Conservation (phyloP, 148 eudicot genomes). For the Oxyria digyna region DNA sequence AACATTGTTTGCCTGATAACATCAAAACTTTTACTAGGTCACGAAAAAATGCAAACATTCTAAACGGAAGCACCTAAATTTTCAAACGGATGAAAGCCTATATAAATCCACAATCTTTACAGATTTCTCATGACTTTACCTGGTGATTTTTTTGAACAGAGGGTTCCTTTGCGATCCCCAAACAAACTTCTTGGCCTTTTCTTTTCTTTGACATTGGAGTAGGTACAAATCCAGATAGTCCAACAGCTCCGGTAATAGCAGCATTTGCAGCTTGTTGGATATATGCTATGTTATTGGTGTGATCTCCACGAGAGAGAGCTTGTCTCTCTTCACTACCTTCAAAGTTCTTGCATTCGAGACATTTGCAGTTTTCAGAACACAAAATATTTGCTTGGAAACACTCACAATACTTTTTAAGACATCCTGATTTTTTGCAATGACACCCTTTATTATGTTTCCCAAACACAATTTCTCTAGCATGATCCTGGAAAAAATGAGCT, state of each 20-base stretch:
- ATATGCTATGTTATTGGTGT: conserved; percentile 57
- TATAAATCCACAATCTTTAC: conserved; percentile 8
- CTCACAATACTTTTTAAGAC: conserved; percentile 94
- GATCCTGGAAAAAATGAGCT: conserved; percentile 43
- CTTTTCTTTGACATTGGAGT: conserved; percentile 68
- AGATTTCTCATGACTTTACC: conserved; percentile 27
- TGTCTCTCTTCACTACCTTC: conserved; percentile 98
- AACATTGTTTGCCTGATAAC: conserved; percentile 45
- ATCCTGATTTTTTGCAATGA: conserved; percentile 98
- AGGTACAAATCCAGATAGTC: conserved; percentile 83
- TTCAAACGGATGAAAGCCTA: background rate
- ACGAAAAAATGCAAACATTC: background rate
- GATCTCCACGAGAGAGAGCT: conserved; percentile 91
- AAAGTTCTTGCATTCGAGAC: conserved; percentile 92
- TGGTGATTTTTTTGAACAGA: conserved; percentile 47
- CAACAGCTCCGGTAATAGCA: conserved; percentile 96
- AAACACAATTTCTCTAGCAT: conserved; percentile 52
- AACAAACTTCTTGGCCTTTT: conserved; percentile 62
- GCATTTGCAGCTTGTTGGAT: conserved; percentile 97
- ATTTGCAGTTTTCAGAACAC: conserved; percentile 94
- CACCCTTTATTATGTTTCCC: conserved; percentile 97
- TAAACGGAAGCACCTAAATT: background rate
- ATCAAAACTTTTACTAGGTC: background rate
- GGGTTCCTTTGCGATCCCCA: conserved; percentile 49
- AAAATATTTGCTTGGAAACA: conserved; percentile 96